These are phyloP conservation scores for Aspergillus biplanus DNA, from an alignment of 495 filamentous ascomycete genomes.

Conservation along the genomic window DNA sequence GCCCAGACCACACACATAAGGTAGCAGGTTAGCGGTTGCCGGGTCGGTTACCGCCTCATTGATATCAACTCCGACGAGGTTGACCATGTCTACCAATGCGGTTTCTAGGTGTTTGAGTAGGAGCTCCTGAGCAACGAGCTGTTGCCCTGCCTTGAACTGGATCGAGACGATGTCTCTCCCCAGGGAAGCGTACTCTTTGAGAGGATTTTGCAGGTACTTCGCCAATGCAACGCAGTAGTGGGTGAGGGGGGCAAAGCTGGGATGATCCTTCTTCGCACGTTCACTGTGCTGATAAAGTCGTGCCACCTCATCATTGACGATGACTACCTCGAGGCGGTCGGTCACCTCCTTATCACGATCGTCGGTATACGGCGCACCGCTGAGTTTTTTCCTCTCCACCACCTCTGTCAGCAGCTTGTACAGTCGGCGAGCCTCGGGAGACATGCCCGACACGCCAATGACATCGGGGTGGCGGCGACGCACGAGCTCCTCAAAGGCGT, in stretches of 20 bases:
- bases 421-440: conserved; percentile 81
- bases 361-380: conserved; percentile 73
- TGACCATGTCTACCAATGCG: conserved; percentile 97
- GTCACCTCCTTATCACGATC: conserved; percentile 59
- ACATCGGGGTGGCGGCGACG: conserved; percentile 83
- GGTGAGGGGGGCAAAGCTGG: conserved; percentile 71
- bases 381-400: conserved; percentile 72
- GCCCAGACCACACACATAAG: conserved; percentile 91
- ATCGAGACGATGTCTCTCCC: conserved; percentile 86
- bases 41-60: conserved; percentile 83
- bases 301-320: conserved; percentile 95
- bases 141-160: conserved; percentile 85
- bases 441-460: conserved; percentile 86
- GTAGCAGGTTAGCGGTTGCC: conserved; percentile 83
- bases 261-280: conserved; percentile 80
- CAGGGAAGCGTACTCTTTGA: conserved; percentile 93
- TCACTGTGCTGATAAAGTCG: conserved; percentile 89
- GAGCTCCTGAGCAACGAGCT: conserved; percentile 83
- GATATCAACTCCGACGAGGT: conserved; percentile 90
- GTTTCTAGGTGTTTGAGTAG: conserved; percentile 84
- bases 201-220: conserved; percentile 88
- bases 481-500: conserved; percentile 73
- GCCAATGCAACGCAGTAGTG: conserved; percentile 89
- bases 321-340: conserved; percentile 80
- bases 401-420: conserved; percentile 77